Conservation (phyloP, 768 basidiomycete species). For the Lepiota subincarnata region DNA sequence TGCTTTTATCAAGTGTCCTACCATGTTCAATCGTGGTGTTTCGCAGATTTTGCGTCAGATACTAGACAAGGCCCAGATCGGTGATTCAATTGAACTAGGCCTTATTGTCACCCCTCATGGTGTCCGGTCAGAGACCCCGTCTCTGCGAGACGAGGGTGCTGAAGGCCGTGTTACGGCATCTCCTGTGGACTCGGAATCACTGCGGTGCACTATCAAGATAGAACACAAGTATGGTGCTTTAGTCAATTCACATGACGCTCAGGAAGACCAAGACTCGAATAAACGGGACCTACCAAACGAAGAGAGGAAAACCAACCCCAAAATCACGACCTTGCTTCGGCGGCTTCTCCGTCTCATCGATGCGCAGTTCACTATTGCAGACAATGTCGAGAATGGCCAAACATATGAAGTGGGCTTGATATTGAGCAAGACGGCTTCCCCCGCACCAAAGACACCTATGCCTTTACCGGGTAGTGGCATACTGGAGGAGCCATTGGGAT, state of each 20-base stretch:
- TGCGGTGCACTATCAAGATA: constrained; percentile 43
- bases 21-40: constrained; percentile 2
- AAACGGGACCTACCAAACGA: constrained; percentile 18
- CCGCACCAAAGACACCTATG: constrained; percentile 15
- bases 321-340: constrained; percentile 45
- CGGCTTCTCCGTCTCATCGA: constrained; percentile 58
- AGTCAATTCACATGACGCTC: constrained; percentile 18
- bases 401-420: constrained; percentile 64
- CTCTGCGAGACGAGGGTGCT: constrained; percentile 16
- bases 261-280: constrained; percentile 11
- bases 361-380: constrained; percentile 28
- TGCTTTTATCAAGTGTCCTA: constrained; percentile 17
- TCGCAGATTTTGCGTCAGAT: constrained; percentile 81
- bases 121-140: constrained; percentile 10
- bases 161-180: constrained; percentile 18
- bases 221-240: constrained; percentile 40
- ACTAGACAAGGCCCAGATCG: constrained; percentile 57
- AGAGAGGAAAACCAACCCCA: constrained; percentile 37
- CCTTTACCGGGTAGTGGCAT: constrained; percentile 16
- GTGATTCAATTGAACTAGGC: constrained; percentile 86
- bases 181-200: constrained; percentile 27
- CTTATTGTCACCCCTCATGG: constrained; percentile 44
- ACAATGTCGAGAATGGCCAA: constrained; percentile 40
- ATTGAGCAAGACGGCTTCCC: constrained; percentile 55
- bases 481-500: constrained; percentile 45